Conservation (phyloP, 2,329 filamentous ascomycete species). For the Colletotrichum sp. region DNA sequence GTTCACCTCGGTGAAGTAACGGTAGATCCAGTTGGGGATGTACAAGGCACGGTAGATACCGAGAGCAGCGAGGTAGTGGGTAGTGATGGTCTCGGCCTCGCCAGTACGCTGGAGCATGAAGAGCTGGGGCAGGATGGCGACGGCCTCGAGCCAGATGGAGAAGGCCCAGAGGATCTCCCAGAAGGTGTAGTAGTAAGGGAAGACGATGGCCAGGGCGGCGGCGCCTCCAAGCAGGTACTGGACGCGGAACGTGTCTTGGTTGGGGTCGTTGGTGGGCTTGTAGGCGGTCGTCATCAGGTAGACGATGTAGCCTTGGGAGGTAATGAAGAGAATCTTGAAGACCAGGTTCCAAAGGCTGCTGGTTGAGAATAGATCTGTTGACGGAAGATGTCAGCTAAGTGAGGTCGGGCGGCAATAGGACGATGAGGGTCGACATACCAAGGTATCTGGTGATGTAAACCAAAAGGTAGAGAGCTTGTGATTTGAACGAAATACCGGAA, state of each 20-base stretch:
- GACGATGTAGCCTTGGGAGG: conserved; percentile 88
- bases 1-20: conserved; percentile 77
- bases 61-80: conserved; percentile 94
- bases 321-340: conserved; percentile 96
- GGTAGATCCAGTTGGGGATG: conserved; percentile 98
- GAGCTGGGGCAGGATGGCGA: conserved; percentile 94
- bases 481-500: conserved; percentile 98
- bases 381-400: conserved; percentile 11
- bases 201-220: conserved; percentile 77
- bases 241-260: conserved; percentile 96
- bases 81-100: conserved; percentile 99
- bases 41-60: conserved; percentile 92
- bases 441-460: conserved; percentile 96
- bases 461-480: conserved; percentile 90
- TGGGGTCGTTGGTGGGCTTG: conserved; percentile 96
- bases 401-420: not conserved
- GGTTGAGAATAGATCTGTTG: conserved; percentile 82
- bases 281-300: conserved; percentile 98
- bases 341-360: conserved; percentile 87
- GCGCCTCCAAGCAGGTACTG: conserved; percentile 90
- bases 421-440: conserved; percentile 52
- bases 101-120: conserved; percentile 98
- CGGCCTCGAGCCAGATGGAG: conserved; percentile 96
- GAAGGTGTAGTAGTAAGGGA: conserved; percentile 83
- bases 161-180: conserved; percentile 96